Percentiles rank a stretch among this genome's conserved stretches.
Evolutionary conservation across 2,329 filamentous ascomycete genomes (phyloP).

Genomic region (Trichophyton schoenleinii): DNA sequence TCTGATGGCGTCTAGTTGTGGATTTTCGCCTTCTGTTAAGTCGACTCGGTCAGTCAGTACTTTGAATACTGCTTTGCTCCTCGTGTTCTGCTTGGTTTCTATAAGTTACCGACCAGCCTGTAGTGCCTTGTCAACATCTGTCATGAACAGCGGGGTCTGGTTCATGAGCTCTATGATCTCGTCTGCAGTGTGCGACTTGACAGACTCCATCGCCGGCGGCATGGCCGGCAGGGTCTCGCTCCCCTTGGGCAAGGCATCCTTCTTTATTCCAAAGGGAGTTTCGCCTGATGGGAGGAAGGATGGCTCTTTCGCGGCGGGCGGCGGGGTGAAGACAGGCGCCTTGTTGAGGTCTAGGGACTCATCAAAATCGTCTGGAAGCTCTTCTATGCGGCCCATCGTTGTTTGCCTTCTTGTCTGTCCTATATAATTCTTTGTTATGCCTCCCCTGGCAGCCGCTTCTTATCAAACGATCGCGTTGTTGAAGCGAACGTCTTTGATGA

Average conservation of each 20-base stretch:
- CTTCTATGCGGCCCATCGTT: constrained; percentile 41
- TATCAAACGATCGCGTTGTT: background rate
- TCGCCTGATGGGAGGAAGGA: constrained; percentile 19
- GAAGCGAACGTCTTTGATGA: background rate
- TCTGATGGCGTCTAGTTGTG: constrained; percentile 72
- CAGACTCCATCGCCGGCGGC: constrained; percentile 47
- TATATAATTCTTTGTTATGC: background rate
- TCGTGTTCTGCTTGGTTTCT: background rate
- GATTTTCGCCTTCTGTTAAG: constrained; percentile 52
- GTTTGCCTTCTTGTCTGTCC: background rate
- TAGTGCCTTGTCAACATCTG: constrained; percentile 56
- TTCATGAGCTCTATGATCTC: constrained; percentile 54
- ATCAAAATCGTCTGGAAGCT: constrained; percentile 40
- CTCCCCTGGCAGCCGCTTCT: background rate
- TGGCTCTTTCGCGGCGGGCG: constrained; percentile 1
- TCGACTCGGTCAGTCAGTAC: background rate
- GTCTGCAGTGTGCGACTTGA: constrained; percentile 44
- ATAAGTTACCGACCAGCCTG: constrained; percentile 34
- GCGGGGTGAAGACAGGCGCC: constrained; percentile 8
- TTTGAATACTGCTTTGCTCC: background rate
- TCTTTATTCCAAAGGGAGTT: constrained; percentile 30
- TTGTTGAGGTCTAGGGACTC: constrained; percentile 34
- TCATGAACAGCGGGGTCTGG: constrained; percentile 86
- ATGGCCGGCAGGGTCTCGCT: constrained; percentile 32
- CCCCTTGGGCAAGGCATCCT: constrained; percentile 22